Conservation (phyloP, 1,139 yeast species). For the Nakaseomyces uthaithaninus region DNA sequence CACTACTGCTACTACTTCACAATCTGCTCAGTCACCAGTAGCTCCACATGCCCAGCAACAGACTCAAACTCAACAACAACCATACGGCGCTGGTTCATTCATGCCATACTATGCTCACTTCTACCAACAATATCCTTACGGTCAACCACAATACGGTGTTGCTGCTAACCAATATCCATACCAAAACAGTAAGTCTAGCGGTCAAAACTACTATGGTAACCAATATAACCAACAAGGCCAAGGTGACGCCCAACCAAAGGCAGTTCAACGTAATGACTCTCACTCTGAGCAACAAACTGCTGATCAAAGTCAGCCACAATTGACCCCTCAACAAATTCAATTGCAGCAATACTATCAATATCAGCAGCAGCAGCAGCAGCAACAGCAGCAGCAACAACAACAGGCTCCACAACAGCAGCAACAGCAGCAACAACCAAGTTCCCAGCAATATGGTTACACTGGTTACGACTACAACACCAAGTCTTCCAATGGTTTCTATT, state of each 20-base stretch:
- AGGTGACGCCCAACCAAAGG: constrained; percentile 8
- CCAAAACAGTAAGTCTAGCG: constrained; percentile 27
- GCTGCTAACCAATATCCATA: constrained; percentile 30
- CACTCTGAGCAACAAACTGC: constrained; percentile 8
- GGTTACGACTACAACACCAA: constrained; percentile 29
- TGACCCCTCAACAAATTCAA: constrained; percentile 28
- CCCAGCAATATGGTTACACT: constrained; percentile 27
- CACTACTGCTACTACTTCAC: constrained; percentile 17
- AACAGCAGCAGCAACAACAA: constrained; percentile 12
- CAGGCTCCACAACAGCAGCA: constrained; percentile 22
- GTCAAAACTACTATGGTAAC: constrained; percentile 22
- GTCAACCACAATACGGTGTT: constrained; percentile 30
- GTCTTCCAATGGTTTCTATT: constrained; percentile 30
- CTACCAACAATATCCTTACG: constrained; percentile 32
- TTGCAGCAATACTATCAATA: constrained; percentile 32
- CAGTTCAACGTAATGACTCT: constrained; percentile 14
- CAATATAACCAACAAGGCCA: constrained; percentile 15
- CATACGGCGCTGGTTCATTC: constrained; percentile 26
- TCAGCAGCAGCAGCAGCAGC: constrained; percentile 24
- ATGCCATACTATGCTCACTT: constrained; percentile 29
- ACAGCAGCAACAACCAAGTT: constrained; percentile 22
- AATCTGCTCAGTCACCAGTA: constrained; percentile 20
- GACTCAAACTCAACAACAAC: constrained; percentile 17
- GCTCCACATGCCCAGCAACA: constrained; percentile 19
- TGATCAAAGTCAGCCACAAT: constrained; percentile 20